Evolutionary conservation across 2,329 filamentous ascomycete species (phyloP).

Genomic region (Aspergillus aculeatus): DNA sequence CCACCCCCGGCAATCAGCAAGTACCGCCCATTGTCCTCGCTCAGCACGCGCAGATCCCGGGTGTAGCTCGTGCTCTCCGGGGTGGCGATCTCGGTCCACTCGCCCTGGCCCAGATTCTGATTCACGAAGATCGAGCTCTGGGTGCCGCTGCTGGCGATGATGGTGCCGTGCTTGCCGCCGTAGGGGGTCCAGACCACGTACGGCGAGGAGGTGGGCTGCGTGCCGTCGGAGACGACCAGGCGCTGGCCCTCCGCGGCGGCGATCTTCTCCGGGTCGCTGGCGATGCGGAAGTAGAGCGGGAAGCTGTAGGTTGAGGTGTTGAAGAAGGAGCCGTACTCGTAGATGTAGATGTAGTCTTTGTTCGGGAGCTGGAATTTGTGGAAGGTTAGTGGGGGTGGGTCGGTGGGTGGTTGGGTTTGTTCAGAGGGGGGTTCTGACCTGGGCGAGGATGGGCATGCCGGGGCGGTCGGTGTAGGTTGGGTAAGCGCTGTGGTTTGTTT

Average conservation of each 20-base stretch:
- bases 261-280: slow-evolving; percentile 49
- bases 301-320: slow-evolving; percentile 40
- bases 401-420: background rate
- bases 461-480: slow-evolving; percentile 63
- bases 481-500: slow-evolving; percentile 38
- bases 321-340: slow-evolving; percentile 56
- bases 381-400: background rate
- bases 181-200: slow-evolving; percentile 54
- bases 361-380: slow-evolving; percentile 50
- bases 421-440: slow-evolving; percentile 16
- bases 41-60: slow-evolving; percentile 46
- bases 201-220: slow-evolving; percentile 46
- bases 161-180: slow-evolving; percentile 49
- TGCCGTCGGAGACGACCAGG: slow-evolving; percentile 48
- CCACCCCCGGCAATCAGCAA: slow-evolving; percentile 20
- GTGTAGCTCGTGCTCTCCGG: slow-evolving; percentile 47
- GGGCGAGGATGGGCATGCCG: slow-evolving; percentile 64
- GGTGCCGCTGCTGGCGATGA: slow-evolving; percentile 48
- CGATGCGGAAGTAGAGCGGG: slow-evolving; percentile 55
- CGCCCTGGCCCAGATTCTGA: slow-evolving; percentile 43
- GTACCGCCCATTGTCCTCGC: slow-evolving; percentile 29
- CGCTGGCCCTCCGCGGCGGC: slow-evolving; percentile 39
- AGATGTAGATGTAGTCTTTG: slow-evolving; percentile 62
- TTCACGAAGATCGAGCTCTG: slow-evolving; percentile 49
- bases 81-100: slow-evolving; percentile 49